Percentiles rank a stretch among this genome's conserved stretches.
Conservation (phyloP, 2,329 filamentous ascomycete species). For the Alternaria ventricosa region DNA sequence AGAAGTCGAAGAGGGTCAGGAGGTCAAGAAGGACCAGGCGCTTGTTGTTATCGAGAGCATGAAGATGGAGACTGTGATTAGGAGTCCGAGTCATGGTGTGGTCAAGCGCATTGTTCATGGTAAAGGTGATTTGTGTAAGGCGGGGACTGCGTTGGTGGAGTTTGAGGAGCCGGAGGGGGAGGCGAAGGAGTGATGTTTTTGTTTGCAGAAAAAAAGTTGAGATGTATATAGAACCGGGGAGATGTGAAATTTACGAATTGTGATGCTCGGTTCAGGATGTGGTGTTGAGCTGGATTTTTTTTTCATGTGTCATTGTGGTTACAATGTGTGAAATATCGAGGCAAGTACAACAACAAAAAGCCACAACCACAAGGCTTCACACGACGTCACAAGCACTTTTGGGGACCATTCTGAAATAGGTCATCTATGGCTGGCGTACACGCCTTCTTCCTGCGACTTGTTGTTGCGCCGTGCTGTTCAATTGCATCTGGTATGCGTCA, state of each 20-base stretch:
- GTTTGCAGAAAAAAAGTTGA: neutral
- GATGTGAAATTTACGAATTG: neutral
- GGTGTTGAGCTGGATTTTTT: neutral
- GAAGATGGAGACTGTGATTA: slow-evolving; percentile 64
- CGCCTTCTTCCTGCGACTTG: neutral
- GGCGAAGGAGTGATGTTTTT: neutral
- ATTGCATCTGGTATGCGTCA: neutral
- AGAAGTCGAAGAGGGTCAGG: slow-evolving; percentile 81
- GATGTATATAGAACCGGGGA: neutral
- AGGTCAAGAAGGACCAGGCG: slow-evolving; percentile 83
- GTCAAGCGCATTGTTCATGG: slow-evolving; percentile 58
- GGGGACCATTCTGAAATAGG: too few species aligned
- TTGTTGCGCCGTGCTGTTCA: neutral
- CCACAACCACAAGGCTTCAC: neutral
- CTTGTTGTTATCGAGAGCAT: slow-evolving; percentile 72
- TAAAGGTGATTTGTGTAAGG: slow-evolving; percentile 54
- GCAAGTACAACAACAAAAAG: neutral
- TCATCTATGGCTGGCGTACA: too few species aligned
- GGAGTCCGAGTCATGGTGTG: slow-evolving; percentile 57
- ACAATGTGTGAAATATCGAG: neutral
- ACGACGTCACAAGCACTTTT: neutral
- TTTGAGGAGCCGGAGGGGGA: slow-evolving; percentile 31
- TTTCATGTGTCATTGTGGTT: neutral
- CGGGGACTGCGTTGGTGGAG: slow-evolving; percentile 52
- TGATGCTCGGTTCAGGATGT: neutral